These are phyloP conservation scores for Raphanus sativus DNA, from an alignment of 345 rosid species.

Conservation along the genomic window DNA sequence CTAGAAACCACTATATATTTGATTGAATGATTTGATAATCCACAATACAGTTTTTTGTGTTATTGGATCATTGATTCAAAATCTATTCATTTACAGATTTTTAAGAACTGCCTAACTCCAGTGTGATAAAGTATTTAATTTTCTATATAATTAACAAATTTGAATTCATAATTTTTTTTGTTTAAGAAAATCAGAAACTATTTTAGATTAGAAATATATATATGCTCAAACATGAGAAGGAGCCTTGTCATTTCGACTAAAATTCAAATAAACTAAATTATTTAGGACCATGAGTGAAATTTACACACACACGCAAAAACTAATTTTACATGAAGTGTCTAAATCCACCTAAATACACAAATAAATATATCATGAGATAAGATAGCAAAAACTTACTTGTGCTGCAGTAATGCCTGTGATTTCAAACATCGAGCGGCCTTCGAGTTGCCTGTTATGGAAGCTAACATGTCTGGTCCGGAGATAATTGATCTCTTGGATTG, in stretches of 20 bases:
- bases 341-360: neutral
- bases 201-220: neutral
- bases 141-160: too few species aligned
- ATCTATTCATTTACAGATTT: neutral
- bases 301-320: neutral
- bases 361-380: neutral
- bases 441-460: constrained; percentile 29
- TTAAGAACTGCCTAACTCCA: neutral
- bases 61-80: neutral
- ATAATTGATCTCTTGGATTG: constrained; percentile 56
- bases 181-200: neutral
- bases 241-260: neutral
- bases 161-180: neutral
- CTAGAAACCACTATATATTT: neutral
- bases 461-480: constrained; percentile 42
- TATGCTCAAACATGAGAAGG: neutral
- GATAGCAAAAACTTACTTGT: neutral
- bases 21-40: neutral
- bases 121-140: neutral
- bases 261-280: neutral
- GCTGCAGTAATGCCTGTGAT: constrained; percentile 50
- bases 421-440: constrained; percentile 43
- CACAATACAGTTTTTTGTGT: neutral
- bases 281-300: neutral
- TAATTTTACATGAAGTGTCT: neutral